Percentiles rank a stretch among this genome's conserved stretches.
Evolutionary conservation across 441 rosid species (phyloP).

Genomic region (Erodium moschatum): DNA sequence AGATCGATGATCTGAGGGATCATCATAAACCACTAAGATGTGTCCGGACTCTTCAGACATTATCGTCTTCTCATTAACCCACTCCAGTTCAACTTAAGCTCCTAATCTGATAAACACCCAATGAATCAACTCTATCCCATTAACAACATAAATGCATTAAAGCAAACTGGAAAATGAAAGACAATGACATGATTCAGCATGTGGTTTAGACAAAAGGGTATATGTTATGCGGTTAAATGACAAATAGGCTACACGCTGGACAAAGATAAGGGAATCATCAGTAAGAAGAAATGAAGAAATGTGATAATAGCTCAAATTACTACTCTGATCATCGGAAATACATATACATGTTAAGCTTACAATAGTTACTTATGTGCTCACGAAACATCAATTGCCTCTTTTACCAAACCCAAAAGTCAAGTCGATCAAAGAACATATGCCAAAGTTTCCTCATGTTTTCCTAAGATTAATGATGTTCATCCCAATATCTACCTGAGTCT

Average conservation of each 20-base stretch:
- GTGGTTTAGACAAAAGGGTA: background rate
- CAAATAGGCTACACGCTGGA: background rate
- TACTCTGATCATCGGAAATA: too few relatives aligned
- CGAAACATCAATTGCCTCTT: background rate
- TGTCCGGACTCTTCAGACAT: constrained; percentile 71
- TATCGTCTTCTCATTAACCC: constrained; percentile 29
- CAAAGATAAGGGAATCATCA: background rate
- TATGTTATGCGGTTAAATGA: background rate
- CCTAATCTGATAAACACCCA: constrained; percentile 18
- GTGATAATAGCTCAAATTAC: background rate
- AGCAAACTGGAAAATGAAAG: background rate
- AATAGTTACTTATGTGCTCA: background rate
- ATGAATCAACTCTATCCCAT: background rate
- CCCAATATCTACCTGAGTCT: background rate
- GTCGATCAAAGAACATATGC: background rate
- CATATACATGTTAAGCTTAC: background rate
- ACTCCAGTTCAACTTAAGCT: constrained; percentile 19
- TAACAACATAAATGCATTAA: background rate
- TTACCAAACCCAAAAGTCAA: background rate
- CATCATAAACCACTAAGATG: constrained; percentile 63
- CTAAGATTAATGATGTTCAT: background rate
- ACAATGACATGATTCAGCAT: background rate
- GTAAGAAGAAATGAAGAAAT: background rate
- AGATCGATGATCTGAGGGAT: constrained; percentile 77
- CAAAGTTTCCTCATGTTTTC: background rate